Evolutionary conservation across 441 rosid genomes (phyloP).

Genomic region (Jatropha multifida): DNA sequence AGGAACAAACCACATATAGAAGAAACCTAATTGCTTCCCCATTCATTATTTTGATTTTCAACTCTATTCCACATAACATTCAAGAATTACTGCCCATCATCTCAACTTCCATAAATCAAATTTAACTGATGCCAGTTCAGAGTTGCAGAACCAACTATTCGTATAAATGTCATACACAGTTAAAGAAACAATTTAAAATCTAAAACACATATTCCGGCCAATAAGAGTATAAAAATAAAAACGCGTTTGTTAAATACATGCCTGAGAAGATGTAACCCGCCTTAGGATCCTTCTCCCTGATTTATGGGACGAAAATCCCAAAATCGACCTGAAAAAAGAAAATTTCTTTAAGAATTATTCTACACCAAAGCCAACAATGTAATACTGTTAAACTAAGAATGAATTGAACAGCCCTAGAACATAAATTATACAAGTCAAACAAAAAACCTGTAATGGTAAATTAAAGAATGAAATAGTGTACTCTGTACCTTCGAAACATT

Average conservation of each 20-base stretch:
- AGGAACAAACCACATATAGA: not conserved
- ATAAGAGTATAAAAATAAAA: not conserved
- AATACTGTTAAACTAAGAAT: not conserved
- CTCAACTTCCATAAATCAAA: not conserved
- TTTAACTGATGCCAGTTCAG: not conserved
- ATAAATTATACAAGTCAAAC: not conserved
- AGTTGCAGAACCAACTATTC: not conserved
- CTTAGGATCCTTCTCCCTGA: conserved; percentile 48
- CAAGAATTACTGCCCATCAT: not conserved
- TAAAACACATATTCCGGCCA: not conserved
- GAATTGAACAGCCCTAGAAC: not conserved
- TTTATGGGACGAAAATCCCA: conserved; percentile 56
- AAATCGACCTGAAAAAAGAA: conserved; percentile 51
- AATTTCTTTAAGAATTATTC: not conserved
- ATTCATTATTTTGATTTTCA: not conserved
- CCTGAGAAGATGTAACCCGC: conserved; percentile 54
- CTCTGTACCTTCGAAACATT: conserved; percentile 44
- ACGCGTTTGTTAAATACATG: conserved; percentile 20
- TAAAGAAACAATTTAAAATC: not conserved
- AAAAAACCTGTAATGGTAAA: not conserved
- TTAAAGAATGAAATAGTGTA: not conserved
- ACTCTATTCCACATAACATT: not conserved
- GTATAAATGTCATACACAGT: not conserved
- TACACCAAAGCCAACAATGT: not conserved
- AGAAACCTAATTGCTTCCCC: not conserved